Evolutionary conservation across 2,329 filamentous ascomycete genomes (phyloP).

Genomic region (Aspergillus udagawae): DNA sequence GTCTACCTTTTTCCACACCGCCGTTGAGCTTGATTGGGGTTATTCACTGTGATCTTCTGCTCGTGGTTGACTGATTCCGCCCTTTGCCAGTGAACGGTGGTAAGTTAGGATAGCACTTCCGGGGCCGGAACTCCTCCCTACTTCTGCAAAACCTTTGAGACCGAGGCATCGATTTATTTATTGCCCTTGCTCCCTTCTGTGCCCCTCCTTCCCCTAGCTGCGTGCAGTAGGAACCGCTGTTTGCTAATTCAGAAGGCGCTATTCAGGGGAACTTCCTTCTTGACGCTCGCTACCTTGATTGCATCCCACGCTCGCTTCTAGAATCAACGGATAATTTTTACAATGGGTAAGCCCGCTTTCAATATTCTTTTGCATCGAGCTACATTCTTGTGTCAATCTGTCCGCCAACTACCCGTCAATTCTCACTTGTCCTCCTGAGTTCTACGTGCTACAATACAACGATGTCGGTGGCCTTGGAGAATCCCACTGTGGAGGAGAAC

Average conservation of each 20-base stretch:
- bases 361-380: slow-evolving; percentile 7
- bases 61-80: slow-evolving; percentile 9
- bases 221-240: slow-evolving; percentile 13
- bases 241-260: slow-evolving; percentile 20
- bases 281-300: slow-evolving; percentile 18
- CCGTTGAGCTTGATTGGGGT: slow-evolving; percentile 7
- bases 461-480: slow-evolving; percentile 12
- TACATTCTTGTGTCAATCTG: neutral
- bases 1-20: slow-evolving; percentile 7
- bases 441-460: slow-evolving; percentile 9
- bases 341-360: slow-evolving; percentile 37
- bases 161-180: slow-evolving; percentile 4
- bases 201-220: slow-evolving; percentile 9
- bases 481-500: slow-evolving; percentile 15
- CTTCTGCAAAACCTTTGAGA: slow-evolving; percentile 7
- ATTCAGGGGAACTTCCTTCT: slow-evolving; percentile 28
- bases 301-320: slow-evolving; percentile 22
- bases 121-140: neutral
- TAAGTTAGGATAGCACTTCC: slow-evolving; percentile 12
- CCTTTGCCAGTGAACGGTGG: slow-evolving; percentile 11
- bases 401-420: neutral
- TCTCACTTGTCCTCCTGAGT: neutral
- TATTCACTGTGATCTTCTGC: slow-evolving; percentile 2
- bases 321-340: slow-evolving; percentile 19
- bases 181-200: neutral